Conservation (phyloP, 768 basidiomycete species). For the Jaapia argillacea region DNA sequence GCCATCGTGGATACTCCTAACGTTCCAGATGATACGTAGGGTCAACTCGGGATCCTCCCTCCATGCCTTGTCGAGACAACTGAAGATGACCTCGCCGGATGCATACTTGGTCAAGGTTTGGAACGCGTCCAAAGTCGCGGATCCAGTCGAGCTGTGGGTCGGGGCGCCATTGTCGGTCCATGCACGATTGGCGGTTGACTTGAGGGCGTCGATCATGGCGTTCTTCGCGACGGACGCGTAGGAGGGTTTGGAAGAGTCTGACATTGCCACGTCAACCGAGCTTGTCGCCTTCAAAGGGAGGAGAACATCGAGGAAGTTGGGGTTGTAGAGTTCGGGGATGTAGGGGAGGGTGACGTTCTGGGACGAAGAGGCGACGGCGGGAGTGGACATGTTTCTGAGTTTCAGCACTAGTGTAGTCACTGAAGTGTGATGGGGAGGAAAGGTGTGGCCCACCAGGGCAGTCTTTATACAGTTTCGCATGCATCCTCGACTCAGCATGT, state of each 20-base stretch:
- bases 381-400: constrained; percentile 5
- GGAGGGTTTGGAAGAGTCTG: constrained; percentile 5
- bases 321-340: constrained; percentile 48
- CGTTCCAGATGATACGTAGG: constrained; percentile 56
- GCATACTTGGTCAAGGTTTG: constrained; percentile 24
- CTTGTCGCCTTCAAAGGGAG: constrained; percentile 31
- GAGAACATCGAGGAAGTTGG: constrained; percentile 46
- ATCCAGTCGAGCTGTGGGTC: constrained; percentile 40
- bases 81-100: constrained; percentile 15
- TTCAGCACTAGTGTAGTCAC: too few species aligned
- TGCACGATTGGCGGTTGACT: constrained; percentile 29
- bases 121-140: constrained; percentile 49
- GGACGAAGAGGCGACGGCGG: constrained; percentile 16
- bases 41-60: constrained; percentile 46
- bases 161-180: constrained; percentile 41
- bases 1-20: constrained; percentile 63
- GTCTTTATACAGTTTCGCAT: too few species aligned
- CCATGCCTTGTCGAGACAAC: constrained; percentile 42
- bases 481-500: too few species aligned
- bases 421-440: too few species aligned
- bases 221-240: too few species aligned
- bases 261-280: constrained; percentile 1
- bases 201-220: constrained; percentile 48
- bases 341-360: constrained; percentile 43
- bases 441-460: too few species aligned